Conservation (phyloP, 1,284 basidiomycete genomes). For the Austroboletus rostrupii region DNA sequence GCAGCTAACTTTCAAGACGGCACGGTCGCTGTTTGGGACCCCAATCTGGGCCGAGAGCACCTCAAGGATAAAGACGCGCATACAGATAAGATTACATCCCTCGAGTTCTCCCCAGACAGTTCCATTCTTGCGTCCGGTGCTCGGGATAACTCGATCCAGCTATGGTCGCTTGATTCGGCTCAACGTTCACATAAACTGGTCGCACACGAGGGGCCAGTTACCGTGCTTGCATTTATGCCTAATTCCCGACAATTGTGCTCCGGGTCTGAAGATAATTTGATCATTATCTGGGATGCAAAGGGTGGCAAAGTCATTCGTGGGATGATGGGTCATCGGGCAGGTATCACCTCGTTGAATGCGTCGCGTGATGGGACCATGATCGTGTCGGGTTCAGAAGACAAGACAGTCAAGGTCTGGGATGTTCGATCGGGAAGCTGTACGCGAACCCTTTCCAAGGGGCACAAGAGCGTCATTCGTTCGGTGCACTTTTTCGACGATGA, state of each 20-base stretch:
- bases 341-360: conserved; percentile 5
- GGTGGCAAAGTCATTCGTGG: conserved; percentile 8
- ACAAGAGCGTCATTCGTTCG: conserved; percentile 5
- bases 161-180: conserved; percentile 10
- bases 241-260: conserved; percentile 9
- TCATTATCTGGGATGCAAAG: conserved; percentile 10
- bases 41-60: conserved; percentile 10
- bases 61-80: conserved; percentile 5
- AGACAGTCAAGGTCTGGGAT: conserved; percentile 17
- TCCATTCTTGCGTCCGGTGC: conserved; percentile 12
- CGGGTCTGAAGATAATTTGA: conserved; percentile 12
- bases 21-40: conserved; percentile 19
- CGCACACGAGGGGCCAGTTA: conserved; percentile 11
- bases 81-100: conserved; percentile 6
- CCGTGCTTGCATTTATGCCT: conserved; percentile 1
- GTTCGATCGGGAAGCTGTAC: conserved; percentile 9
- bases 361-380: conserved; percentile 11
- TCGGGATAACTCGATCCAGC: conserved; percentile 12
- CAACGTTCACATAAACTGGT: conserved; percentile 7
- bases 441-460: conserved; percentile 9
- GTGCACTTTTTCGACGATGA: conserved; percentile 13
- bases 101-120: conserved; percentile 16
- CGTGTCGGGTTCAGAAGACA: conserved; percentile 11
- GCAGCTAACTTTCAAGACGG: conserved; percentile 10
- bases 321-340: conserved; percentile 12